Conservation (phyloP, 345 rosid genomes). For the Leavenworthia alabamica region DNA sequence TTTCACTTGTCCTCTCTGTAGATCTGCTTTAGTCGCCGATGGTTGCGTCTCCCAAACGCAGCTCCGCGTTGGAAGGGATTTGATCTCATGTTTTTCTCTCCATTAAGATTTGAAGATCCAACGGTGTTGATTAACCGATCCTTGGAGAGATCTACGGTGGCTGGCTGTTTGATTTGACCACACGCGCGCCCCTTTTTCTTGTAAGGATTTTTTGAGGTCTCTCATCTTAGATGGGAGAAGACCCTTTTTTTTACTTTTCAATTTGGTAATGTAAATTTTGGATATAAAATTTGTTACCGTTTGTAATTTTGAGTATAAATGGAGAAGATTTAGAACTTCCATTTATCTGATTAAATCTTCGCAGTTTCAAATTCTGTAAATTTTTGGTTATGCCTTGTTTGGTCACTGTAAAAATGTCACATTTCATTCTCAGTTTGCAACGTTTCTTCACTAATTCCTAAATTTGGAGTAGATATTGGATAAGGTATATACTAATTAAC, state of each 20-base stretch:
- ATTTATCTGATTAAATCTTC: neutral
- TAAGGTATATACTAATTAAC: neutral
- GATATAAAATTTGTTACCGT: slow-evolving; percentile 11
- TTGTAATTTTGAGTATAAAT: neutral
- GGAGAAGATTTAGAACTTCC: neutral
- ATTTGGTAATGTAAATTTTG: slow-evolving; percentile 5
- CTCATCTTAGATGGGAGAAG: neutral
- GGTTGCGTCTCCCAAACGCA: slow-evolving; percentile 40
- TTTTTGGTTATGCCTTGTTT: neutral
- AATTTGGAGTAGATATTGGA: neutral
- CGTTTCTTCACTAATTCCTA: too few species aligned
- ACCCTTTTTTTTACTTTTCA: neutral
- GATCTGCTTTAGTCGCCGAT: slow-evolving; percentile 43
- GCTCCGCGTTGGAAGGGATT: slow-evolving; percentile 49
- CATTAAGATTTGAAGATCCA: slow-evolving; percentile 10
- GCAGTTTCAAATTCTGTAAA: neutral
- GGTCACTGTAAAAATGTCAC: too few species aligned
- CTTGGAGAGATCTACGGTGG: slow-evolving; percentile 13
- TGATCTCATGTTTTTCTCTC: slow-evolving; percentile 42
- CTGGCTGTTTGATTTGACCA: slow-evolving; percentile 18
- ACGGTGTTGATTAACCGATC: slow-evolving; percentile 9
- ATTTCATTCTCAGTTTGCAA: too few species aligned
- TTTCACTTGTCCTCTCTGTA: slow-evolving; percentile 70
- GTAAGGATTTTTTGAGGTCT: slow-evolving; percentile 12
- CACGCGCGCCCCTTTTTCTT: slow-evolving; percentile 25